Conservation (phyloP, 2,329 filamentous ascomycete species). For the Colletotrichum brevisporum region DNA sequence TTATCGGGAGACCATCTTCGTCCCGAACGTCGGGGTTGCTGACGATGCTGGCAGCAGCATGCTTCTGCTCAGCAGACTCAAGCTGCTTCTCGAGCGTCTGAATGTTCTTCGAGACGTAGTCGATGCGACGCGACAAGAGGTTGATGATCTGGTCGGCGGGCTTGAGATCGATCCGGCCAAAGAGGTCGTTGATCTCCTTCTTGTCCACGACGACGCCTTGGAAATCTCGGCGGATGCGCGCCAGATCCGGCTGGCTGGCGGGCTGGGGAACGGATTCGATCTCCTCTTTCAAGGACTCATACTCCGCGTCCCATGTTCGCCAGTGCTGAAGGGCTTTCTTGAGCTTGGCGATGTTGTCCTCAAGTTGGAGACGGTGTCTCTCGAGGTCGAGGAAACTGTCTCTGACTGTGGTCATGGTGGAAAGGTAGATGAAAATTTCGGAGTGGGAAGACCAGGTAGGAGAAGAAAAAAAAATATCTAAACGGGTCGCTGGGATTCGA, state of each 20-base stretch:
- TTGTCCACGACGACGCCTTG: slow-evolving; percentile 74
- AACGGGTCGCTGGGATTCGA: slow-evolving; percentile 18
- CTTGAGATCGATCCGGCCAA: slow-evolving; percentile 61
- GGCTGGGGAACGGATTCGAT: slow-evolving; percentile 69
- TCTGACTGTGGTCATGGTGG: slow-evolving; percentile 56
- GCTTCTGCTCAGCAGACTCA: slow-evolving; percentile 76
- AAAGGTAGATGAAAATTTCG: neutral
- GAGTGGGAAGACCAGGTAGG: neutral
- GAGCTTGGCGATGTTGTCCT: slow-evolving; percentile 81
- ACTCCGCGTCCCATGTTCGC: slow-evolving; percentile 92
- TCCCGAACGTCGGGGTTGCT: slow-evolving; percentile 73
- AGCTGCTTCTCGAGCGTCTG: slow-evolving; percentile 81
- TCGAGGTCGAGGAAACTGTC: slow-evolving; percentile 79
- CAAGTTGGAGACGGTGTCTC: slow-evolving; percentile 80
- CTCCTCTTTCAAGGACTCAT: slow-evolving; percentile 89
- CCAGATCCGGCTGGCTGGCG: slow-evolving; percentile 67
- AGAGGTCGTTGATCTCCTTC: slow-evolving; percentile 67
- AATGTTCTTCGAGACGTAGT: slow-evolving; percentile 91
- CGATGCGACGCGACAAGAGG: slow-evolving; percentile 81
- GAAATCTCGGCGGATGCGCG: slow-evolving; percentile 70
- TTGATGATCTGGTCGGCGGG: slow-evolving; percentile 75
- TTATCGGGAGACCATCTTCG: slow-evolving; percentile 82
- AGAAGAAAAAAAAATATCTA: slow-evolving; percentile 31
- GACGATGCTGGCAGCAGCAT: slow-evolving; percentile 73
- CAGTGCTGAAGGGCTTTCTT: slow-evolving; percentile 85